Evolutionary conservation across 495 filamentous ascomycete species (phyloP), one percentile per base, ranked within the genome.

Genomic region (Penicillium flavigenum): DNA sequence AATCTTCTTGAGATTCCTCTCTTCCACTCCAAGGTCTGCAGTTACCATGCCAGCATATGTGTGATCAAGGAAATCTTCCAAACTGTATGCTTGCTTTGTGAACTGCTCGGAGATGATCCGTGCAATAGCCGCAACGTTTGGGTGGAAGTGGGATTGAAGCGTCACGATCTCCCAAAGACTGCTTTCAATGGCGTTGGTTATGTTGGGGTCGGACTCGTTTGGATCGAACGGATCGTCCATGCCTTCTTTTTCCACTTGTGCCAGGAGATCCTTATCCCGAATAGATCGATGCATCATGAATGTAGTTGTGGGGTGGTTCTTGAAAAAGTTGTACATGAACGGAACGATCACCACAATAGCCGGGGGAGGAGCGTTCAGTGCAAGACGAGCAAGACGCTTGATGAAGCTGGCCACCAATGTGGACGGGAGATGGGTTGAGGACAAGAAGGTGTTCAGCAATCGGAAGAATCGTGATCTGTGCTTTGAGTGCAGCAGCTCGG

Each of bases 71-170:
- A 99, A 99, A 64, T 99, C 95, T 65, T 99, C 95, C 17, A 96
- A 64, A 60, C 87, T 89, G 72, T 97, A 99, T 11, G 84, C 77
- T 70, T 91, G 87, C 77, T 98, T 99, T 4, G 92, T 98, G 72
- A 98, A 99, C 72, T 97, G 94, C 77, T 99, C 91, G 24, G 89
- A 89, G 56, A 99, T 86, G 56, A 99, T 96, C 72, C 89, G 92
- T 26, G 91, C 89, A 56, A 98, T 86, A 5, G 92, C 92, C 2
- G 93, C 92, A 36, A 99, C 92, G 67, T 96, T 98, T 36, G 95
- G 95, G 69, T 99, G 95, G 74, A 94, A 98, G 74, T 99, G 95
- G 4, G 84, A 85, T 73, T 94, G 90, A 47, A 97, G 76, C 51
- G 87, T 88, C 54, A 92, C 87, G 36, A 98, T 82, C 72, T 99